These are phyloP conservation scores for Alternaria hordeiaustralica DNA, from an alignment of 2,329 filamentous ascomycete species.

Conservation along the genomic window DNA sequence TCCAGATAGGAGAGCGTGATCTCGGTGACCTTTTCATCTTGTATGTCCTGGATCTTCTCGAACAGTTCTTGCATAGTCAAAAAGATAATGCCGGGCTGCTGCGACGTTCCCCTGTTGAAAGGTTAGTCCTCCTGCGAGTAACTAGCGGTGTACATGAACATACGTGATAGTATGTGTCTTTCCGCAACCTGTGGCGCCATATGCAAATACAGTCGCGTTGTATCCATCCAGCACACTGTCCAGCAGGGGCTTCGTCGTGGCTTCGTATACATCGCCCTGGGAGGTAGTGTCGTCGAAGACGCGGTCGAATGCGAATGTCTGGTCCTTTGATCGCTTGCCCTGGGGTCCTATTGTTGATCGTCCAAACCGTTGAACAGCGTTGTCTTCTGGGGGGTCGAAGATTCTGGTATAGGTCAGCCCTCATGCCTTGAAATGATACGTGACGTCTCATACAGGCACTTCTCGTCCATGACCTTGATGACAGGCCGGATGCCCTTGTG, in stretches of 20 bases:
- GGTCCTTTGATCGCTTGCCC: constrained; percentile 94
- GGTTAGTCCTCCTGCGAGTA: constrained; percentile 21
- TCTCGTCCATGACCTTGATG: constrained; percentile 95
- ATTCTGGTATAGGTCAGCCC: constrained; percentile 65
- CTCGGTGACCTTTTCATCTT: constrained; percentile 86
- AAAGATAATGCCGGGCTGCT: constrained; percentile 97
- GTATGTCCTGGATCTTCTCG: constrained; percentile 88
- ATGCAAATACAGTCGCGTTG: constrained; percentile 98
- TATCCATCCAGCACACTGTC: constrained; percentile 97
- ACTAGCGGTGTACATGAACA: constrained; percentile 11
- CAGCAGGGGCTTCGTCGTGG: constrained; percentile 85
- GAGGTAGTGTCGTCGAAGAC: constrained; percentile 96
- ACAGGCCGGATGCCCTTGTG: constrained; percentile 87
- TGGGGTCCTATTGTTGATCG: constrained; percentile 72
- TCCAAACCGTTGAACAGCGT: constrained; percentile 85
- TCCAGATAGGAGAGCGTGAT: constrained; percentile 93
- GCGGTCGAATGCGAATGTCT: constrained; percentile 94
- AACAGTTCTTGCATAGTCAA: constrained; percentile 99
- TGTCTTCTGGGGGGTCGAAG: constrained; percentile 97
- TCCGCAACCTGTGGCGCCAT: constrained; percentile 95
- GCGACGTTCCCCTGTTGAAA: constrained; percentile 70
- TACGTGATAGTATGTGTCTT: constrained; percentile 92
- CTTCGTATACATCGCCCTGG: constrained; percentile 93
- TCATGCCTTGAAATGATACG: not conserved
- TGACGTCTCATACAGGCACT: constrained; percentile 75